Base-by-base conservation (phyloP, 345 rosid species). In the Pugionium dolabratum region DNA sequence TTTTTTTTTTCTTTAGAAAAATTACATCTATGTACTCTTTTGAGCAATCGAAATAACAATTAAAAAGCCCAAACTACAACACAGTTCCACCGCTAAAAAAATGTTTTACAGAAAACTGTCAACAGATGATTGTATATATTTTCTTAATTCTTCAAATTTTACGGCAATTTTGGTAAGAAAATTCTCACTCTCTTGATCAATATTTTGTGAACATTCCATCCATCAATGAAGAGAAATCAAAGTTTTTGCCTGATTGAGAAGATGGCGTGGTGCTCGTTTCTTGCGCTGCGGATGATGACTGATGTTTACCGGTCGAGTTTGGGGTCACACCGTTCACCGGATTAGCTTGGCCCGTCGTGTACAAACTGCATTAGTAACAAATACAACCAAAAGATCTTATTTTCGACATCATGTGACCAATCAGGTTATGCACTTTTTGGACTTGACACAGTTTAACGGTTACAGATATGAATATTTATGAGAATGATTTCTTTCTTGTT, bases 151-250 rank as follows among this genome's bases (percentile, higher is more conserved):
- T 40, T 40, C 44, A 40, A 40, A 40, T 18, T 40, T 40, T 40
- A 9, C 7, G 44, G 9, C n/a, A 40, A 40, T 40, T 40, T 8
- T 40, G 7, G 2, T 0, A 9, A 9, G 9, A 7, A 61, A 33
- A 48, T 0, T 9, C 54, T 52, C 18, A 34, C 43, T 18, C 44
- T 50, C 47, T 41, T 62, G 61, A 76, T 89, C 79, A 94, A 34
- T 73, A 85, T 81, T 90, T 94, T 5, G 88, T 57, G 79, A 94
- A 86, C 92, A 90, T 79, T 61, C 93, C 97, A 68, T 86, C 78
- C 55, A 90, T 94, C 80, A 94, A 76, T 6, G 95, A 88, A 34
- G 99, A 90, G 81, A 94, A 94, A 80, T 94, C 96, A n/a, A 74
- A 83, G 42, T 94, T 97, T 72, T 90, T 90, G 25, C 75, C 88